phyloP scores from a whole-genome alignment of 78 protist species.

The Pelomyxa schiedti region DNA sequence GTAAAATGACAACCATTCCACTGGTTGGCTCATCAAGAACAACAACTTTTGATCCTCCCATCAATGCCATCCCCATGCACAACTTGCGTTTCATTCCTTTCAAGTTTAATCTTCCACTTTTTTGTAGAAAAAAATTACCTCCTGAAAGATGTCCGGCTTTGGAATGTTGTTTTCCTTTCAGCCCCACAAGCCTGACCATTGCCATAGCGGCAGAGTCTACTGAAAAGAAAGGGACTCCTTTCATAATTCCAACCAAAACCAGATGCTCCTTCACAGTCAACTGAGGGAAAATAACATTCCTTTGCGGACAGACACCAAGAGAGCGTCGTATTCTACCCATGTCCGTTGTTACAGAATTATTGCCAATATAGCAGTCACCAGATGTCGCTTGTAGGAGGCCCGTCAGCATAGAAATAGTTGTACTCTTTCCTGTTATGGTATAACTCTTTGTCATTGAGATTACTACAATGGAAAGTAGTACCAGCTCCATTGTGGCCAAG shows the following conservation, averaged over 20 bases:
- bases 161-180: constrained; percentile 12
- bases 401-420: constrained; percentile 56
- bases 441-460: too few species aligned
- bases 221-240: constrained; percentile 11
- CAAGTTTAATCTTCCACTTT: too few species aligned
- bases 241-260: constrained; percentile 18
- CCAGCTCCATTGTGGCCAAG: not conserved
- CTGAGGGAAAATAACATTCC: constrained; percentile 49
- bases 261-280: constrained; percentile 56
- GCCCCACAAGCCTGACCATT: constrained; percentile 33
- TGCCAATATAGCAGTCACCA: constrained; percentile 40
- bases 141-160: constrained; percentile 27
- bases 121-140: too few species aligned
- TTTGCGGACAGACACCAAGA: constrained; percentile 65
- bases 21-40: constrained; percentile 54
- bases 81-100: constrained; percentile 66
- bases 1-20: too few species aligned
- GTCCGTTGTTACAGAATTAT: not conserved
- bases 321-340: constrained; percentile 10
- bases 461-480: too few species aligned
- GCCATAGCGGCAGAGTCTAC: constrained; percentile 12
- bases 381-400: constrained; percentile 34
- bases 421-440: too few species aligned
- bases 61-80: constrained; percentile 18
- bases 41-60: constrained; percentile 17